Conservation (phyloP, 768 basidiomycete species). For the Leccinum ochraceum region DNA sequence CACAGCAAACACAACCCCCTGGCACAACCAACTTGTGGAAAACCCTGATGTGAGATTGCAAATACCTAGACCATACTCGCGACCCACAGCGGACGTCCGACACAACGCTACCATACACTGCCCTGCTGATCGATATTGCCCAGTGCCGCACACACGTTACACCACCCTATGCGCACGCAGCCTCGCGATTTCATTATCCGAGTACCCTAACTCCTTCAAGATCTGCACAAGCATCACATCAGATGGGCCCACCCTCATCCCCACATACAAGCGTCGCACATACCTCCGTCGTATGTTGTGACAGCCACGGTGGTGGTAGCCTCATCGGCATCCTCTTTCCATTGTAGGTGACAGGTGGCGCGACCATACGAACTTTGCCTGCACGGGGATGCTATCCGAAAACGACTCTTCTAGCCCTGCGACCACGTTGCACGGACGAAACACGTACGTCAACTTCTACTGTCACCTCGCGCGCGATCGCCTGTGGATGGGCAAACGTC, state of each 20-base stretch:
- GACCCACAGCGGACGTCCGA: conserved; percentile 34
- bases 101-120: conserved; percentile 10
- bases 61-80: conserved; percentile 23
- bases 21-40: conserved; percentile 10
- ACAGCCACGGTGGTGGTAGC: conserved; percentile 83
- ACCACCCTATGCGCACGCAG: conserved; percentile 46
- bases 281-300: conserved; percentile 82
- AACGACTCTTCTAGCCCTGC: conserved; percentile 15
- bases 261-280: conserved; percentile 13
- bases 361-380: conserved; percentile 76
- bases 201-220: conserved; percentile 46
- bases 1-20: conserved; percentile 16
- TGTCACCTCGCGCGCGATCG: conserved; percentile 70
- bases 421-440: conserved; percentile 33
- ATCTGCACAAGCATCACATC: conserved; percentile 30
- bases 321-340: conserved; percentile 73
- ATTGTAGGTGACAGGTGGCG: conserved; percentile 80
- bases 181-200: conserved; percentile 39
- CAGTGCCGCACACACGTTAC: conserved; percentile 26
- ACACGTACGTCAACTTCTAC: conserved; percentile 74
- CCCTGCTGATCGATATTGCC: neutral
- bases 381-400: conserved; percentile 64
- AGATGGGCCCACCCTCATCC: neutral
- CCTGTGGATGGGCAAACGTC: conserved; percentile 89
- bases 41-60: conserved; percentile 29